Base-by-base conservation (phyloP, 2,329 filamentous ascomycete species). In the Penicillium sp. region DNA sequence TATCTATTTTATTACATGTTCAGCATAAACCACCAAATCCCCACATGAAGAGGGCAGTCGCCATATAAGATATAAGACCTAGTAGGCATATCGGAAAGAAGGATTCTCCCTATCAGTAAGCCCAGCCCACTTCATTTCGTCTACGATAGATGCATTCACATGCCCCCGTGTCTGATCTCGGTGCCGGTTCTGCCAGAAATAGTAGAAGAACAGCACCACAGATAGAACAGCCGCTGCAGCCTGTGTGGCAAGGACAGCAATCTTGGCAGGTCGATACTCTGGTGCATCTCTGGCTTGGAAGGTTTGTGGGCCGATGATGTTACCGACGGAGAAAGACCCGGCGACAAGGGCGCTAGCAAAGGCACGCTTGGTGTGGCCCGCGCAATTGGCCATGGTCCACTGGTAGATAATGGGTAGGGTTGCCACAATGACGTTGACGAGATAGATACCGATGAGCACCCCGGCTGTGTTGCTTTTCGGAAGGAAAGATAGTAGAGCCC, bases 361-460 rank as follows among this genome's bases (percentile, higher is more conserved):
- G 13, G 73, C 70, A 41, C 75, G 74, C 57, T 77, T 77, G 3
- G 73, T 74, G 46, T 77, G 71, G 0, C 74, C 74, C 2, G 73
- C 74, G 11, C 72, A 68, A 48, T 77, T 77, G 26, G 66, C 69
- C 22, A 73, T 69, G 9, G 74, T 73, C 71, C 69, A 74, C 8
- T 69, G 68, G 22, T 72, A 69, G n/a, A 74, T 52, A n/a, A 75
- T 60, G 23, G 72, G 73, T 13, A 75, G 61, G 6, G 67, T 61
- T 9, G 70, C 69, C 5, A 72, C 70, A 40, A 74, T 69, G 1
- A 68, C 63, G 42, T 75, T 72, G 37, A 70, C 69, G 7, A 75
- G 63, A 50, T 75, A 75, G 16, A 72, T 66, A 1, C 72, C 73
- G 1, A 71, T 64, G 9, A 76, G 57, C n/a, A 70, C 61, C 6